Base-by-base conservation (phyloP, 2,329 filamentous ascomycete species). In the Penicillium concentricum region DNA sequence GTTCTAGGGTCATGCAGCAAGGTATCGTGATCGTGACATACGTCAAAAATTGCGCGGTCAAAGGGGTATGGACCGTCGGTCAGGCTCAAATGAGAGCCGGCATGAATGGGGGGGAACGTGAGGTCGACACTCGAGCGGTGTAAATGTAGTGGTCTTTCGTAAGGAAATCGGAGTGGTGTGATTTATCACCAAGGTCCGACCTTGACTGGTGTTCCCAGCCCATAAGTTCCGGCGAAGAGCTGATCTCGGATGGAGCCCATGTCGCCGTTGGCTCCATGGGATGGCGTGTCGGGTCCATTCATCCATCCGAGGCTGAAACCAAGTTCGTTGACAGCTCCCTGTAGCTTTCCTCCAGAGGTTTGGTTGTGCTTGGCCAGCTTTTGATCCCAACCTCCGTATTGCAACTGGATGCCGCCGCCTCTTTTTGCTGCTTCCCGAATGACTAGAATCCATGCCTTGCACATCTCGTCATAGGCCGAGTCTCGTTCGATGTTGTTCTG, bases 381-480 rank as follows among this genome's bases (percentile, higher is more conserved):
- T 73, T 94, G 87, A 68, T 97, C 93, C 94, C 94, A 99, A 57
- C 90, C 90, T 51, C 90, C 92, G 45, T 91, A 90, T 68, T 96
- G 90, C 62, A 99, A 72, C 63, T 91, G 87, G 67, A 97, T 94
- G 34, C 94, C 94, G 28, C 91, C 92, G 12, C 91, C 93, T 64
- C 90, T 85, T 79, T 97, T 97, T 22, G 89, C 87, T 2, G 92
- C 91, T 74, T 99, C 94, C 59, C 87, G 88, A 65, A 99, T 89
- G 48, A 96, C 93, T 64, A 95, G 75, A 16, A 91, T 87, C 94
- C 94, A 99, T 1, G 94, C 94, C 69, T 89, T 91, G 26, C 91
- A 88, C 61, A 99, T 92, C 71, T 97, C 94, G 68, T 99, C 93
- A 71, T 99, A 99, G 7, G 93, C 92, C 61, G 91, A 91, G 64